Conservation (phyloP, 2,329 filamentous ascomycete species). For the Thermothelomyces thermophilus region DNA sequence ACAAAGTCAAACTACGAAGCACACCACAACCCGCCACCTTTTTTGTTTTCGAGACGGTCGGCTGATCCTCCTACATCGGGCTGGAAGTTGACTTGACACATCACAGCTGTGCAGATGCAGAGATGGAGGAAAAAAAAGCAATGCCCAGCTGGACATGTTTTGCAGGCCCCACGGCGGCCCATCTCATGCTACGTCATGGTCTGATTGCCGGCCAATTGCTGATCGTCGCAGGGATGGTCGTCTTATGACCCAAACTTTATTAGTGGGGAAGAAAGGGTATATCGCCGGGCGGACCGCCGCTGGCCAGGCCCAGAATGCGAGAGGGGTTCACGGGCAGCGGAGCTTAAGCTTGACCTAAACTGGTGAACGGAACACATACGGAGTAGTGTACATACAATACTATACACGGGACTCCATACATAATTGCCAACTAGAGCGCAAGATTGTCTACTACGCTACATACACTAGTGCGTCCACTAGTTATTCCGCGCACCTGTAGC, state of each 20-base stretch:
- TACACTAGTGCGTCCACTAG: too few species aligned
- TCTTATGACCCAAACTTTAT: neutral
- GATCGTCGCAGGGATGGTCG: slow-evolving; percentile 12
- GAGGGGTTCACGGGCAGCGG: neutral
- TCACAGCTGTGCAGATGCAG: neutral
- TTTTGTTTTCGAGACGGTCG: neutral
- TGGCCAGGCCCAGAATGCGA: neutral
- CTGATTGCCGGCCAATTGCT: neutral
- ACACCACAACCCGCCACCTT: neutral
- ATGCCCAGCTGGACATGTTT: slow-evolving; percentile 15
- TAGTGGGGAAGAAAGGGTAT: neutral
- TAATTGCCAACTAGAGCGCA: too few species aligned
- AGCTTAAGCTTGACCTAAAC: too few species aligned
- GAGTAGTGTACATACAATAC: too few species aligned
- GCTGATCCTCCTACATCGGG: too few species aligned
- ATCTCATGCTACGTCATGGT: slow-evolving; percentile 14
- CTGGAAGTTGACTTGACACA: neutral
- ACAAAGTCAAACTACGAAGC: too few species aligned
- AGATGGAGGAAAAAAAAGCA: neutral
- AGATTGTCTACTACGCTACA: too few species aligned
- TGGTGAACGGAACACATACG: too few species aligned
- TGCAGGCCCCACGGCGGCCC: neutral
- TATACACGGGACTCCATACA: too few species aligned
- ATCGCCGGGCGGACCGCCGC: too few species aligned
- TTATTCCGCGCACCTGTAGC: too few species aligned